Evolutionary conservation across 2,329 filamentous ascomycete species (phyloP), one percentile per base, ranked within the genome.

Genomic region (Thelonectria blattea): DNA sequence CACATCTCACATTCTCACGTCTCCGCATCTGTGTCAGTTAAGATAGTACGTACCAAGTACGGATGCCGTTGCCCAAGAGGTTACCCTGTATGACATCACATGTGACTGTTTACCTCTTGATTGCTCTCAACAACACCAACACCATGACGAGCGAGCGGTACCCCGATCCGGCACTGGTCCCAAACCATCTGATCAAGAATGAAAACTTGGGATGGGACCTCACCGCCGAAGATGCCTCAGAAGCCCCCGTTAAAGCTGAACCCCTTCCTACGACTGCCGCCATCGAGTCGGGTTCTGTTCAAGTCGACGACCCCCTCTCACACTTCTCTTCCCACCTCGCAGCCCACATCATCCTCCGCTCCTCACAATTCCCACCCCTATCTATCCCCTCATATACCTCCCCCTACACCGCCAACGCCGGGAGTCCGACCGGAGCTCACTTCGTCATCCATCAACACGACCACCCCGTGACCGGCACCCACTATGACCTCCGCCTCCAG

Each of bases 371-470:
- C 3, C 74, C 78, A 3, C 73, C 63, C 47, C 70, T 82, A 4
- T 58, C 78, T 15, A 66, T 81, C 18, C 22, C 67, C 1, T 57
- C 54, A 3, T 81, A 79, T 65, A 62, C 68, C 3, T 60, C 67
- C 9, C 74, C 82, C 8, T 83, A 81, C 56, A 62, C 67, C 5
- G 51, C 55, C n/a, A 74, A 74, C 48, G 67, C 65, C 2, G 74
- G 72, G 17, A 75, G 58, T 46, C 42, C 60, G 3, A 45, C 56
- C 15, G 80, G 80, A 17, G 76, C 79, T 9, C 86, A 88, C 71
- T 91, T 91, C 69, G 85, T 91, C 52, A 81, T 91, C 39, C 88
- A 91, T 72, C 88, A 92, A 70, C 88, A 92, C 71, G 88, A 91
- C 69, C 89, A 91, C 70, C 89, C 89, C 1, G 73, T 90, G 45